Base-by-base conservation (phyloP, 140 eudicot species). In the Erigeron philadelphicus region DNA sequence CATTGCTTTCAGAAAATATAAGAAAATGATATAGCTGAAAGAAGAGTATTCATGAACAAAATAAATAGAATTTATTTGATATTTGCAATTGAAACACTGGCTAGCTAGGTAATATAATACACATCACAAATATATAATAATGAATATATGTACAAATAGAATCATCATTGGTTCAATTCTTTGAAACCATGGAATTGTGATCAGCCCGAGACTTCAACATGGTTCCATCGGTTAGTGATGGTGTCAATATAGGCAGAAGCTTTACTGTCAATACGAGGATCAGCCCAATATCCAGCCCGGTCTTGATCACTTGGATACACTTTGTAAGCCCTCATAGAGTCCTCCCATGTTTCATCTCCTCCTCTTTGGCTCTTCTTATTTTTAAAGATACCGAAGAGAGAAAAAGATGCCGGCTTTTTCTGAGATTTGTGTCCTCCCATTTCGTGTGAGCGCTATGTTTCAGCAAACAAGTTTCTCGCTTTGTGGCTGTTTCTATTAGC, bases 281-380 rank as follows among this genome's bases (percentile, higher is more conserved):
- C 84, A 16, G 84, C 84, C 78, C 80, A 76, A 57, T 19, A 19
- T 21, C 84, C 84, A 40, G 84, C 80, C 16, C 71, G 43, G 61
- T 79, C 84, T 55, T 74, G 77, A 65, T 79, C 84, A 42, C 84
- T 79, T 41, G 84, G 84, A 56, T 70, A 79, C 66, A 79, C 84
- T 79, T 79, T 79, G 77, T 74, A 79, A 15, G 82, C 82, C 57
- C 62, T 79, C 76, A 79, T 61, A 11, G 83, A 68, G 76, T 79
- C 83, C 8, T 79, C 83, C 79, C 79, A 79, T 9, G 48, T 54
- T 41, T 59, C 82, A 0, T 68, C 76, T 8, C 25, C 43, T 44
- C 41, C 73, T 73, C 61, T 21, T 3, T 67, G 64, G 68, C 79
- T 45, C 83, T 73, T 79, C 61, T 74, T 79, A 9, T 13, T 18